A percentile compares a stretch with the other conserved stretches of the same genome.
Conservation (phyloP, 2,329 filamentous ascomycete genomes). For the Botrytis elliptica region DNA sequence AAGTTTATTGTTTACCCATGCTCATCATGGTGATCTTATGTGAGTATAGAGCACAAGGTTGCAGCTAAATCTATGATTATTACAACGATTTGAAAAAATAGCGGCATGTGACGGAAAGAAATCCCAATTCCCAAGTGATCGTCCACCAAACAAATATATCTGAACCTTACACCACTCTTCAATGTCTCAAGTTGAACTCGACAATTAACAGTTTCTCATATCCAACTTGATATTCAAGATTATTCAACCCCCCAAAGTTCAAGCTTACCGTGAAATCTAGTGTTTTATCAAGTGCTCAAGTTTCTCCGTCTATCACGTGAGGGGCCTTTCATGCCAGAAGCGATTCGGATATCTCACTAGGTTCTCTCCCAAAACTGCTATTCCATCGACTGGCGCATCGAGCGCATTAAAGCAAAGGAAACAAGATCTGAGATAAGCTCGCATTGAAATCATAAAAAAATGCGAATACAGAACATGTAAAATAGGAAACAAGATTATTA, state of each 20-base stretch:
- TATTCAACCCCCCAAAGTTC: accelerated
- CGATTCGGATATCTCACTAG: not conserved
- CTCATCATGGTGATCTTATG: not conserved
- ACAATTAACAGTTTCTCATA: not conserved
- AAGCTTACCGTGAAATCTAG: not conserved
- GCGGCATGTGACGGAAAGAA: not conserved
- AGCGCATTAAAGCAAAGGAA: too few relatives aligned
- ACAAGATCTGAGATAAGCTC: too few relatives aligned
- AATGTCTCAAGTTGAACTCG: not conserved
- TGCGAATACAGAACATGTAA: too few relatives aligned
- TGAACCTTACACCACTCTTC: not conserved
- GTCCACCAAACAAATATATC: accelerated
- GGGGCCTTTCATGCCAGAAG: accelerated
- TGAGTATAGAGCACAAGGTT: not conserved
- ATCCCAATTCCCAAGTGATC: not conserved
- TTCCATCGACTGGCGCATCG: too few relatives aligned
- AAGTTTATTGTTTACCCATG: not conserved
- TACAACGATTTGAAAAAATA: accelerated
- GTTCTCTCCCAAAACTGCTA: too few relatives aligned
- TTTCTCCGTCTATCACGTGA: not conserved
- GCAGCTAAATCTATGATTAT: not conserved
- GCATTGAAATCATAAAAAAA: too few relatives aligned
- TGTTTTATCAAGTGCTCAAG: not conserved
- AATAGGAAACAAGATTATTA: too few relatives aligned
- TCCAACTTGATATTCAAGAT: not conserved